Evolutionary conservation across 1,139 yeast genomes (phyloP).

Genomic region (Hemisphaericaspora xylanilytica): DNA sequence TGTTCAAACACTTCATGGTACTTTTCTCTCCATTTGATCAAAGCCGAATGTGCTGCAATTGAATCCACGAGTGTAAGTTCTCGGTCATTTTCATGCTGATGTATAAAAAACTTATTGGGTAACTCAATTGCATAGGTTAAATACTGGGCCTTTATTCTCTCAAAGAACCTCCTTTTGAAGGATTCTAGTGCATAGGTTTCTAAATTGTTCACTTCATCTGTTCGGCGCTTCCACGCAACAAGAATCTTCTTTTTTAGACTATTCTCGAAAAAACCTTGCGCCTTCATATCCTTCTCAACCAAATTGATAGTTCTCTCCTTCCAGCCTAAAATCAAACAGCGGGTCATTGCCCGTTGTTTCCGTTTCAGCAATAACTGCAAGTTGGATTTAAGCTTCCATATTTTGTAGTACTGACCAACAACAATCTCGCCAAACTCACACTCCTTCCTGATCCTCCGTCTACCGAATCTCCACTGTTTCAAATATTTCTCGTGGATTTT

Average conservation of each 20-base stretch:
- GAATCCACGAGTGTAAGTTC: constrained; percentile 1
- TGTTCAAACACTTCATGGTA: constrained; percentile 3
- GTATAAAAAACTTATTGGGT: background rate
- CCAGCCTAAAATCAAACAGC: background rate
- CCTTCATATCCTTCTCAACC: background rate
- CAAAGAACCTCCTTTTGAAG: constrained; percentile 9
- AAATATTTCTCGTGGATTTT: constrained; percentile 8
- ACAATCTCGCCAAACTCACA: background rate
- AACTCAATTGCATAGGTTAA: constrained; percentile 1
- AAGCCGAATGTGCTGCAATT: constrained; percentile 4
- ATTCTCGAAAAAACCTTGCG: background rate
- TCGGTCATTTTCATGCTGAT: background rate
- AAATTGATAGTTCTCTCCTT: background rate
- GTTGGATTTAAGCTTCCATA: constrained; percentile 7
- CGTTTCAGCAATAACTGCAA: background rate
- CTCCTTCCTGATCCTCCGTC: background rate
- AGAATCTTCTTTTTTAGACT: background rate
- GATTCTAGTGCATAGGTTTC: constrained; percentile 1
- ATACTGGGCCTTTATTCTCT: constrained; percentile 10
- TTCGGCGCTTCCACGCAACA: constrained; percentile 5
- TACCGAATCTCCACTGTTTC: background rate
- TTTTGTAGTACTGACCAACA: constrained; percentile 1
- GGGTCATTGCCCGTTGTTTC: background rate
- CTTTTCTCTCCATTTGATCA: constrained; percentile 6
- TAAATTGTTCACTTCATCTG: background rate